Evolutionary conservation across 2,329 filamentous ascomycete species (phyloP), one percentile per base, ranked within the genome.

Genomic region (Ceratocystis colombiana): DNA sequence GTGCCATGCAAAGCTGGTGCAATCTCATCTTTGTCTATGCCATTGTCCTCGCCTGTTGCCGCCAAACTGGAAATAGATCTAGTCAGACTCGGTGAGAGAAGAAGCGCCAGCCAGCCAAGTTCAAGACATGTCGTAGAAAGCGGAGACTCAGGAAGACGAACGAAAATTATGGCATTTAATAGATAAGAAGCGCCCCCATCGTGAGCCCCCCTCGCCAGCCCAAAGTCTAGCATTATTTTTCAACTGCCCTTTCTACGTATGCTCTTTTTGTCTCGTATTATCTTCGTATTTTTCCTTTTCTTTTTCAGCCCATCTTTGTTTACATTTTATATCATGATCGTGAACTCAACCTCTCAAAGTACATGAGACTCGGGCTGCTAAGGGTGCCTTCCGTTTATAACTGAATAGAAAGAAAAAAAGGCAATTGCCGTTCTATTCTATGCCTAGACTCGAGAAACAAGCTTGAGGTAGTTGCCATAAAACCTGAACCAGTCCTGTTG

Each of bases 111-210:
- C n/a, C 15, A n/a, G 46, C n/a, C 46, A 50, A 37, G 10, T 50
- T n/a, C 22, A 57, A 57, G 53, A 57, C 53, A 57, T 57, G 53
- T 57, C 53, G 53, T 57, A 57, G 53, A 57, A 57, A 57, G 53
- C 53, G 53, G 53, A 57, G 53, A 57, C 53, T 17, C 22, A 17
- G 53, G 53, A 57, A 57, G 33, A 10, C 12, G 2, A 37, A 37
- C 33, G 33, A 37, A 37, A 37, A 37, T 37, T 37, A 37, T 37
- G 15, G 6, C 30, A 33, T 33, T 28, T 17, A n/a, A 15, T 25
- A 57, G 53, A 12, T 17, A 20, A 2, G 15, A 15, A 57, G 20
- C 10, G 53, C 22, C 53, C 22, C 53, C 53, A 50, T 22, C 46
- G 46, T 50, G 33, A 50, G 46, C 46, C 46, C 17, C 46, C 17